Evolutionary conservation across 1,284 basidiomycete species (phyloP).

Genomic region (Athelia sp.): DNA sequence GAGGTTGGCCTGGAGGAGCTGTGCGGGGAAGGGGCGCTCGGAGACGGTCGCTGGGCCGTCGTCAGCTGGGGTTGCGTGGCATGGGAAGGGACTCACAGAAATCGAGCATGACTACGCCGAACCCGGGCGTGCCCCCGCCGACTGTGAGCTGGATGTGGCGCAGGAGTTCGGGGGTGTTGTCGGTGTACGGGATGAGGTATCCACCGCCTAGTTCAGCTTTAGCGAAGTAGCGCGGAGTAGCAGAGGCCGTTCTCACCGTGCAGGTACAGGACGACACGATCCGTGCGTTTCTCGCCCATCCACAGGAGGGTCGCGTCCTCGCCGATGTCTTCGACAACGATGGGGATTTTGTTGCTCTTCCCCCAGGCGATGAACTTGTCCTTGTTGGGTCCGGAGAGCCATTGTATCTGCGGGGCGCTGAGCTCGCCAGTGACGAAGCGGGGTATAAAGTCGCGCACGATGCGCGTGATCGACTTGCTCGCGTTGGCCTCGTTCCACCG

Average conservation of each 20-base stretch:
- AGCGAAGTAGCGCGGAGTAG: neutral
- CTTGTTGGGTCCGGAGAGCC: too few species aligned
- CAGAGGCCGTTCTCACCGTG: slow-evolving; percentile 18
- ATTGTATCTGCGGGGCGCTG: too few species aligned
- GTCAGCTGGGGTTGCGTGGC: neutral
- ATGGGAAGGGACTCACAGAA: neutral
- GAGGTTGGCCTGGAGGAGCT: neutral
- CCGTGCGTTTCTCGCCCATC: slow-evolving; percentile 19
- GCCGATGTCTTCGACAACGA: slow-evolving; percentile 19
- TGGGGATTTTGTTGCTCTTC: too few species aligned
- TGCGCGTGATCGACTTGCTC: too few species aligned
- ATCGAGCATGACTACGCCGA: neutral
- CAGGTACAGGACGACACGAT: slow-evolving; percentile 22
- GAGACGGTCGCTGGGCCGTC: neutral
- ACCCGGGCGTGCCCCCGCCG: neutral
- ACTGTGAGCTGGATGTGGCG: neutral
- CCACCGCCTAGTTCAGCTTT: neutral
- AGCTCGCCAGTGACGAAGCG: too few species aligned
- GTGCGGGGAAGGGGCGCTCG: neutral
- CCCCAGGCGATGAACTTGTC: too few species aligned
- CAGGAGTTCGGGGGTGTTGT: too few species aligned
- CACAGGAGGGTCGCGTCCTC: slow-evolving; percentile 20
- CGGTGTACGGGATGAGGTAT: too few species aligned
- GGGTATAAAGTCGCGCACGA: too few species aligned
- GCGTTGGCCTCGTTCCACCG: too few species aligned